phyloP scores from a whole-genome alignment of 805 yeast genomes.

The Candida hungchunana region DNA sequence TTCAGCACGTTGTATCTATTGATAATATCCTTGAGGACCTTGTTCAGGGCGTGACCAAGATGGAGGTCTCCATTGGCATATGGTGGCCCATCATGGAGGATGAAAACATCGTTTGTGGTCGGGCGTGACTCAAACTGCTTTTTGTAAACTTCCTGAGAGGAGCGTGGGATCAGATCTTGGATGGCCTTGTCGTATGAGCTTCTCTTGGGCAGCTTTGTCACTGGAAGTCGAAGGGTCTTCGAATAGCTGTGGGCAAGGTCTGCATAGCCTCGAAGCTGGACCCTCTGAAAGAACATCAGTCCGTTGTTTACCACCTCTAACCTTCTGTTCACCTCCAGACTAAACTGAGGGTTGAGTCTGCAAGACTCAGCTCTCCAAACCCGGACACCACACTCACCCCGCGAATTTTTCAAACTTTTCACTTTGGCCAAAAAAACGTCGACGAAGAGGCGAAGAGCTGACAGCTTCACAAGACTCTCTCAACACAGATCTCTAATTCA shows the following conservation, averaged over 20 bases:
- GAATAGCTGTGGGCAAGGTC: slow-evolving; percentile 24
- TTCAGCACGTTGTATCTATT: slow-evolving; percentile 62
- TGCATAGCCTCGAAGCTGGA: slow-evolving; percentile 7
- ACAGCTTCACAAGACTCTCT: neutral
- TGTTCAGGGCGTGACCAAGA: slow-evolving; percentile 88
- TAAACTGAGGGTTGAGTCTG: neutral
- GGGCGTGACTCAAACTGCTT: slow-evolving; percentile 46
- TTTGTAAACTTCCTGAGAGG: slow-evolving; percentile 57
- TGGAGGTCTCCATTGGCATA: slow-evolving; percentile 96
- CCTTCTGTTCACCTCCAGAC: neutral
- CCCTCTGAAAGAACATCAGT: neutral
- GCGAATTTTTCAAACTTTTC: slow-evolving; percentile 4
- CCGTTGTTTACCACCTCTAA: neutral
- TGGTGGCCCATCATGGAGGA: slow-evolving; percentile 96
- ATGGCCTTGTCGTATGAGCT: slow-evolving; percentile 43
- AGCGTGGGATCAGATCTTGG: slow-evolving; percentile 42
- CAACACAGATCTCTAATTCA: slow-evolving; percentile 11
- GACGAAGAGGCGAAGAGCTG: neutral
- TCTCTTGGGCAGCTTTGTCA: slow-evolving; percentile 61
- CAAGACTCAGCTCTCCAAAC: slow-evolving; percentile 1
- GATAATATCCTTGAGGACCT: slow-evolving; percentile 82
- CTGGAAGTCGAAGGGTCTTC: slow-evolving; percentile 46
- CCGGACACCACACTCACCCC: slow-evolving; percentile 4
- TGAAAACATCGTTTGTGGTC: slow-evolving; percentile 42
- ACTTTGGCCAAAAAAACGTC: slow-evolving; percentile 8